Conservation (phyloP, 139 green algal species). For the Chlorella vulgaris region DNA sequence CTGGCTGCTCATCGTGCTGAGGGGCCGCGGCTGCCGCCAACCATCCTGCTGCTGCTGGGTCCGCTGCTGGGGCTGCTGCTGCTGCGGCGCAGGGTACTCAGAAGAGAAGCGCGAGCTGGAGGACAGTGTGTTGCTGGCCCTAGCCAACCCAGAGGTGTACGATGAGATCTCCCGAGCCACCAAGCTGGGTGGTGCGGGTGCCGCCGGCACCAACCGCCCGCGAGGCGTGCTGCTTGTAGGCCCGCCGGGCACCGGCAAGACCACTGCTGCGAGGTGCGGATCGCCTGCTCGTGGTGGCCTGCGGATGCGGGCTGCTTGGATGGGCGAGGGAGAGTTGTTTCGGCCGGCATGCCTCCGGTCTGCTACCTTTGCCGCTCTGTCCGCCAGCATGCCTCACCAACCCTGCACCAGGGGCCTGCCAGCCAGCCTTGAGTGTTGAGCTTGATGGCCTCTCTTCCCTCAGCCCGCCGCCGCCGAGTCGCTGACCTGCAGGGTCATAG, state of each 20-base stretch:
- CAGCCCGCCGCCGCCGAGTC: neutral
- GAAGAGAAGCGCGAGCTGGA: neutral
- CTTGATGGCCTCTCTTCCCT: neutral
- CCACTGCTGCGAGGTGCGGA: neutral
- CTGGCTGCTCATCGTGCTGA: too few relatives aligned
- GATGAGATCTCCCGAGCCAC: neutral
- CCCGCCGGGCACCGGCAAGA: neutral
- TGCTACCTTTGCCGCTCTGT: too few relatives aligned
- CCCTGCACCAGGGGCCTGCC: too few relatives aligned
- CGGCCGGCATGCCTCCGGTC: too few relatives aligned
- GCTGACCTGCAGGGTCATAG: neutral
- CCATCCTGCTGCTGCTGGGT: too few relatives aligned
- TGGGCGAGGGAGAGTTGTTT: neutral
- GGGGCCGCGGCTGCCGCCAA: too few relatives aligned
- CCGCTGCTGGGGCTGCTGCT: too few relatives aligned
- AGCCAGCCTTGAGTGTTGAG: too few relatives aligned
- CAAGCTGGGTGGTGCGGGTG: neutral
- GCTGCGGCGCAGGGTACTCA: neutral
- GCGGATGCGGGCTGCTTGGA: neutral
- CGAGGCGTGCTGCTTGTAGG: neutral
- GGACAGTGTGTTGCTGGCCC: neutral
- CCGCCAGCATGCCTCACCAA: neutral
- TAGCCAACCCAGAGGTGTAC: neutral
- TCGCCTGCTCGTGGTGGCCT: neutral
- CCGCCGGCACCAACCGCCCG: neutral